Evolutionary conservation across 176 grass and related monocot genomes (phyloP).

Genomic region (Cymbopogon citratus): DNA sequence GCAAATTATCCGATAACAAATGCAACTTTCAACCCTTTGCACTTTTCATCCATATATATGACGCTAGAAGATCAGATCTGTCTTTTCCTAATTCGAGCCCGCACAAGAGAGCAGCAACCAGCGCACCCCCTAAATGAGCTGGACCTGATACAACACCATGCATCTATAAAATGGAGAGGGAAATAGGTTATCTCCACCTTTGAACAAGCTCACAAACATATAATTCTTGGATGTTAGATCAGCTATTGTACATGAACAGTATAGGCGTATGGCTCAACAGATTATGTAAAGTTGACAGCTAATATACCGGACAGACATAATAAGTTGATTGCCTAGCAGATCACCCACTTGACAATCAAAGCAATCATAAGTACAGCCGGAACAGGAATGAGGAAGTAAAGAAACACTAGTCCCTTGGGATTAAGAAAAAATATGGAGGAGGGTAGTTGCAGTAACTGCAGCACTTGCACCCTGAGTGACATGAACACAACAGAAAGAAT

Average conservation of each 20-base stretch:
- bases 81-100: slow-evolving; percentile 57
- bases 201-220: not conserved
- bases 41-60: not conserved
- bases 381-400: too few species aligned
- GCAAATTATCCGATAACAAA: not conserved
- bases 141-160: slow-evolving; percentile 44
- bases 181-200: not conserved
- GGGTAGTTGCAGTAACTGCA: slow-evolving; percentile 77
- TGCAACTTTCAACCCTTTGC: not conserved
- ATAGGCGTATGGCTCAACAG: too few species aligned
- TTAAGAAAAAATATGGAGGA: slow-evolving; percentile 59
- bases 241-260: not conserved
- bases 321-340: too few species aligned
- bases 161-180: slow-evolving; percentile 37
- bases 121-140: slow-evolving; percentile 69
- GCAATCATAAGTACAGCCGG: too few species aligned
- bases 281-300: too few species aligned
- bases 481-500: slow-evolving; percentile 21
- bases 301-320: too few species aligned
- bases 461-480: slow-evolving; percentile 81
- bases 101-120: slow-evolving; percentile 56
- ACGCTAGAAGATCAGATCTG: slow-evolving; percentile 45
- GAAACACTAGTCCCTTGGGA: too few species aligned
- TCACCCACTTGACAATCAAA: too few species aligned
- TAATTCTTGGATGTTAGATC: not conserved